Evolutionary conservation across 116 monocot genomes (phyloP).

Genomic region (Cymodocea nodosa): DNA sequence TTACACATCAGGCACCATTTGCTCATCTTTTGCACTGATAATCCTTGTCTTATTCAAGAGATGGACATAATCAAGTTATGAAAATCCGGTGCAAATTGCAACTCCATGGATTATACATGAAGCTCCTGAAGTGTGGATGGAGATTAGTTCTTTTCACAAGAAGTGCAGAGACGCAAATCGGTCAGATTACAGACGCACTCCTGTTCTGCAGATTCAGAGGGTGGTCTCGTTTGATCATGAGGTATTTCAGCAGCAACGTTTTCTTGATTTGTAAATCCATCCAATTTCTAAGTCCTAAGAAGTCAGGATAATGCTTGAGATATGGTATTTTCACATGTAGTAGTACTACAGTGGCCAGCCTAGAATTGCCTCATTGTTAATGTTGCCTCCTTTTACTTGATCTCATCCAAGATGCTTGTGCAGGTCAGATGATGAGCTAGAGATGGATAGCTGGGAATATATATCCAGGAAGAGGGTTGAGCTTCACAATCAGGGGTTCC

Average conservation of each 20-base stretch:
- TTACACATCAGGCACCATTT: not conserved
- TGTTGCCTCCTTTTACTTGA: not conserved
- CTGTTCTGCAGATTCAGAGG: conserved; percentile 16
- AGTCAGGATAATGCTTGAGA: not conserved
- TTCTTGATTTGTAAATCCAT: too few species aligned
- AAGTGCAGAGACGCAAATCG: conserved; percentile 7
- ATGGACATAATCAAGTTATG: not conserved
- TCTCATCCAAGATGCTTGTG: not conserved
- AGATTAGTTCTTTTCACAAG: conserved; percentile 28
- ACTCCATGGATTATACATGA: conserved; percentile 14
- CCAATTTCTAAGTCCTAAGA: too few species aligned
- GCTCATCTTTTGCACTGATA: not conserved
- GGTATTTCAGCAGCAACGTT: conserved; percentile 8
- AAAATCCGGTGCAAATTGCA: not conserved
- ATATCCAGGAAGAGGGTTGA: conserved; percentile 18
- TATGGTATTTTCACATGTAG: not conserved
- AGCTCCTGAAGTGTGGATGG: conserved; percentile 30
- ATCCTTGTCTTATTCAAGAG: not conserved
- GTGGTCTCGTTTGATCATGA: conserved; percentile 31
- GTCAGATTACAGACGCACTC: conserved; percentile 12
- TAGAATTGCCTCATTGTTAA: not conserved
- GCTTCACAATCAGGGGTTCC: conserved; percentile 15
- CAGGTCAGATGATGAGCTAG: conserved; percentile 29
- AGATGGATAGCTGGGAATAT: conserved; percentile 33
- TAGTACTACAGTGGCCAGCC: too few species aligned